Evolutionary conservation across 345 rosid genomes (phyloP).

Genomic region (Pugionium dolabratum): DNA sequence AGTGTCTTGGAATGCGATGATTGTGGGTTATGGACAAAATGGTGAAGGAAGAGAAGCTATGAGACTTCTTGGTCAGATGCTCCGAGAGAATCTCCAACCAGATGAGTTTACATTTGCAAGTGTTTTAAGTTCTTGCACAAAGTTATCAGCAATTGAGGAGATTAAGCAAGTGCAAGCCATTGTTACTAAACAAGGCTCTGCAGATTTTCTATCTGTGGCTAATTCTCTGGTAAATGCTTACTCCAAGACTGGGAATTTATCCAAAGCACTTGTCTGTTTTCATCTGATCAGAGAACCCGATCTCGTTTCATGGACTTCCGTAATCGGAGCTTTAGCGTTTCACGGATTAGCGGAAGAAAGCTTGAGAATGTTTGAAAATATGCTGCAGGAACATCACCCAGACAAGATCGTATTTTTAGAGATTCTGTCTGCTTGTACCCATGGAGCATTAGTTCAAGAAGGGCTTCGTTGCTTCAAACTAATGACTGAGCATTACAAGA

Average conservation of each 20-base stretch:
- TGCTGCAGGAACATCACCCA: slow-evolving; percentile 56
- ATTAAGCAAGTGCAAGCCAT: slow-evolving; percentile 54
- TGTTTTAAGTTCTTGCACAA: slow-evolving; percentile 59
- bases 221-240: slow-evolving; percentile 62
- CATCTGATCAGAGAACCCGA: slow-evolving; percentile 47
- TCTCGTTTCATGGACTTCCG: slow-evolving; percentile 67
- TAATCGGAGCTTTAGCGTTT: slow-evolving; percentile 61
- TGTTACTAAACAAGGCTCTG: slow-evolving; percentile 48
- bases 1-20: slow-evolving; percentile 71
- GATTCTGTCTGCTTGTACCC: slow-evolving; percentile 70
- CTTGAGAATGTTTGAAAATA: slow-evolving; percentile 46
- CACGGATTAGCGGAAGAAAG: slow-evolving; percentile 58
- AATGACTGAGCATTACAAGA: slow-evolving; percentile 50
- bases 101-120: slow-evolving; percentile 66
- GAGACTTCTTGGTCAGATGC: slow-evolving; percentile 53
- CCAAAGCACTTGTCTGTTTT: slow-evolving; percentile 54
- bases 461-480: slow-evolving; percentile 59
- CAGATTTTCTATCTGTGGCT: slow-evolving; percentile 45
- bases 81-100: slow-evolving; percentile 45
- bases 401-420: slow-evolving; percentile 60
- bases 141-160: slow-evolving; percentile 45
- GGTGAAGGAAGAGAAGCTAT: slow-evolving; percentile 57
- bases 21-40: slow-evolving; percentile 57
- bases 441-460: slow-evolving; percentile 60
- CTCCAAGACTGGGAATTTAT: slow-evolving; percentile 57